phyloP scores from a whole-genome alignment of 768 basidiomycete species.

The Mrakia gelida region DNA sequence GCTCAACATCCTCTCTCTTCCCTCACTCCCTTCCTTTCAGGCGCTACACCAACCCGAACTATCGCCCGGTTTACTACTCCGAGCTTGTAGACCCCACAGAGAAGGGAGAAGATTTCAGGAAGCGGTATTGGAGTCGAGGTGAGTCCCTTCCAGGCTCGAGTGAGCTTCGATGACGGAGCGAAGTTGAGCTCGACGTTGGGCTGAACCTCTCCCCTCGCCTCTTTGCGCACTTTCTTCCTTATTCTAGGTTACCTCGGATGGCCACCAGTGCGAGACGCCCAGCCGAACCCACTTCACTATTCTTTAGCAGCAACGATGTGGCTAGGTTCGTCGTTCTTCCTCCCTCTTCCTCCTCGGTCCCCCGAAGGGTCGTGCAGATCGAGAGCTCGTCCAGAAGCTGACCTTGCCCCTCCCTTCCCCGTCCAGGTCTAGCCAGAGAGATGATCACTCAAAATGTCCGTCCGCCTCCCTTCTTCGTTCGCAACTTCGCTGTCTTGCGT shows the following conservation, averaged over 20 bases:
- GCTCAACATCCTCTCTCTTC: constrained; percentile 11
- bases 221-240: constrained; percentile 40
- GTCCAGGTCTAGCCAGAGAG: constrained; percentile 48
- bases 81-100: constrained; percentile 2
- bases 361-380: neutral
- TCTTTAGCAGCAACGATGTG: constrained; percentile 78
- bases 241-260: constrained; percentile 60
- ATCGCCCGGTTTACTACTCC: constrained; percentile 33
- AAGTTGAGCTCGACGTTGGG: neutral
- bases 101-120: constrained; percentile 19
- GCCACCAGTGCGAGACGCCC: constrained; percentile 71
- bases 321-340: constrained; percentile 44
- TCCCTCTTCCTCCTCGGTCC: neutral
- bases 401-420: neutral
- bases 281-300: constrained; percentile 84
- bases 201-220: constrained; percentile 47
- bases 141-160: neutral
- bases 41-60: constrained; percentile 44
- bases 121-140: constrained; percentile 30
- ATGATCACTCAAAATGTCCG: constrained; percentile 60
- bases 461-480: neutral
- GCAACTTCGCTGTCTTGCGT: neutral
- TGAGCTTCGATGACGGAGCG: neutral
- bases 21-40: neutral
- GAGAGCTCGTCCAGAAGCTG: neutral